phyloP scores from a whole-genome alignment of 495 filamentous ascomycete genomes.

The Penicillium lagena region DNA sequence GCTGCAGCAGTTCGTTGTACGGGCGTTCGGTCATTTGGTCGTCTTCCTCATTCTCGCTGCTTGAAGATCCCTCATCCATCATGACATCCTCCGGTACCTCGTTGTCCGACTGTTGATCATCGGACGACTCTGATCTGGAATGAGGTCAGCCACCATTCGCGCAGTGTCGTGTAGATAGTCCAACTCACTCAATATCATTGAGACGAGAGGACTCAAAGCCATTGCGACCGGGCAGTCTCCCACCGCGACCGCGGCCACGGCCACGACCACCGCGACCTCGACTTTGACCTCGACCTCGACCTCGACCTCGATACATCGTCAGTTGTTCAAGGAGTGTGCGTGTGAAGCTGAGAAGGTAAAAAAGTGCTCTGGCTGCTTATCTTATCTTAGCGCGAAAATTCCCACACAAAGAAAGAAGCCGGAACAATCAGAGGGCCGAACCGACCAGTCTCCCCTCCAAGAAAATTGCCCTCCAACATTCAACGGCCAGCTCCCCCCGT shows the following conservation, averaged over 20 bases:
- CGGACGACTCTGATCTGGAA: slow-evolving; percentile 28
- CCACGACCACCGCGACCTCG: slow-evolving; percentile 15
- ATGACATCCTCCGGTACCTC: slow-evolving; percentile 17
- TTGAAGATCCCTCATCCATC: slow-evolving; percentile 30
- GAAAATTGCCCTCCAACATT: slow-evolving; percentile 10
- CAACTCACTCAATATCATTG: slow-evolving; percentile 34
- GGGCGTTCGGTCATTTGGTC: slow-evolving; percentile 37
- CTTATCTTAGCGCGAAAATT: slow-evolving; percentile 54
- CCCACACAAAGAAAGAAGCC: slow-evolving; percentile 41
- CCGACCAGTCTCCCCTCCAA: slow-evolving; percentile 29
- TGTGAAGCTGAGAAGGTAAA: slow-evolving; percentile 1
- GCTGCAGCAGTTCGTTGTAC: slow-evolving; percentile 62
- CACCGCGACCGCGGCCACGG: slow-evolving; percentile 26
- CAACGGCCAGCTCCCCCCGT: slow-evolving; percentile 8
- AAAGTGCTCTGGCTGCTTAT: slow-evolving; percentile 28
- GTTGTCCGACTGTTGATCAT: slow-evolving; percentile 18
- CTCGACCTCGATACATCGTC: slow-evolving; percentile 27
- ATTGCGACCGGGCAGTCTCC: slow-evolving; percentile 10
- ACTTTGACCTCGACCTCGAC: slow-evolving; percentile 8
- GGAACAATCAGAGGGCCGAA: slow-evolving; percentile 22
- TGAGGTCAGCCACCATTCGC: slow-evolving; percentile 8
- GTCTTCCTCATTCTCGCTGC: slow-evolving; percentile 46
- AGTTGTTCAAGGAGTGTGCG: slow-evolving; percentile 16
- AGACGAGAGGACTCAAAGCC: slow-evolving; percentile 33
- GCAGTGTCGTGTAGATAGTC: neutral